A percentile compares a stretch with the other conserved stretches of the same genome.
These are phyloP conservation scores for Chytriomyces hyalinus DNA, from an alignment of 192 early-diverging fungal species.

Conservation along the genomic window DNA sequence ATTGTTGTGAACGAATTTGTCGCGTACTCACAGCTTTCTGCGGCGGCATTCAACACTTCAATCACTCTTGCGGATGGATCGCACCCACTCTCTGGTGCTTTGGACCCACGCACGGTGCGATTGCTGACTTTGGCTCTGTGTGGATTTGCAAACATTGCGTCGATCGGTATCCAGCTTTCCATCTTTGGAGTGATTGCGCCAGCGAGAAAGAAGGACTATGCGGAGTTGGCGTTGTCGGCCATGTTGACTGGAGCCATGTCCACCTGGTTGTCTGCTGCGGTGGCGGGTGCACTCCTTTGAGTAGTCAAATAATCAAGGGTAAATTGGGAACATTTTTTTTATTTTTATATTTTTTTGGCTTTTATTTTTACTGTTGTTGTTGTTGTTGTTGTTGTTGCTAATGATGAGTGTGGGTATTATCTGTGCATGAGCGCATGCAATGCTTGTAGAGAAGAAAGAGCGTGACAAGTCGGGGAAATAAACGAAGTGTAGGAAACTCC, in stretches of 20 bases:
- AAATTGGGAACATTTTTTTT: background rate
- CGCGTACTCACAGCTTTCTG: conserved; percentile 62
- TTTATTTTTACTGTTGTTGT: no score
- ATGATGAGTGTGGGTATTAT: no score
- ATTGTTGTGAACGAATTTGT: conserved; percentile 88
- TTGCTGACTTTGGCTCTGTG: conserved; percentile 76
- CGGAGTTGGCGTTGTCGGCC: conserved; percentile 75
- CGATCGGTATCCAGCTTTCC: conserved; percentile 84
- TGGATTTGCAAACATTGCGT: conserved; percentile 84
- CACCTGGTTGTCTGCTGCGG: conserved; percentile 80
- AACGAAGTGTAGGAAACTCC: no score
- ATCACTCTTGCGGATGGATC: conserved; percentile 13
- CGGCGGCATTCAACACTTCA: conserved; percentile 1
- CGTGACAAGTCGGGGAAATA: no score
- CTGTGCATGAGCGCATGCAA: no score
- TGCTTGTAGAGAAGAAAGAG: no score
- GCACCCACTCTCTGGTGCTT: conserved; percentile 17
- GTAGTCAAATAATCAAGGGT: background rate
- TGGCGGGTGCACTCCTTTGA: conserved; percentile 66
- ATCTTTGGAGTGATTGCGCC: conserved; percentile 77
- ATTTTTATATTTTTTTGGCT: background rate
- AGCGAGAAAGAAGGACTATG: conserved; percentile 68
- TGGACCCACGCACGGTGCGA: conserved; percentile 38
- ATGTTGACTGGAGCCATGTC: conserved; percentile 79
- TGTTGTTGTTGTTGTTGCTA: no score